Base-by-base conservation (phyloP, 148 eudicot genomes). In the Rhododendron kiyosumense region DNA sequence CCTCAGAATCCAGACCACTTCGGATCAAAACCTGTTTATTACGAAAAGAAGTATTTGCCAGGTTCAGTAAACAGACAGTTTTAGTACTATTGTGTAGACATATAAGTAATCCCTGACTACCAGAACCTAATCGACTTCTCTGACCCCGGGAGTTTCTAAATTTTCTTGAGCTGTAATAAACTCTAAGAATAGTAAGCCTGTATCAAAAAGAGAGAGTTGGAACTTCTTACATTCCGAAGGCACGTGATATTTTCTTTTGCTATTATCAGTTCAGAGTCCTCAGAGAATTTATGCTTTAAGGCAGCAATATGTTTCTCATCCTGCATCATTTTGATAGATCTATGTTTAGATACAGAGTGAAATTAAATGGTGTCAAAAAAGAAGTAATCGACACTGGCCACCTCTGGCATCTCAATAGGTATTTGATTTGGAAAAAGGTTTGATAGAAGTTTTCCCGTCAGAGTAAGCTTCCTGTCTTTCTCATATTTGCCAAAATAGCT, bases 401-500 rank as follows among this genome's bases (percentile, higher is more conserved):
- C 98, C 97, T 95, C 94, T 38, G 96, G 98, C 93, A 92, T 85
- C 87, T 95, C 92, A 89, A 95, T 91, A 59, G 92, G 86, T n/a
- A 95, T 96, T 91, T 94, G 93, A 80, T 95, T 95, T 8, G 96
- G 96, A 41, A 95, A 94, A 87, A 95, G 96, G 81, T 91, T 91
- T 57, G 94, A 86, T 18, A 95, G 90, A 81, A 90, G 91, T 87
- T 91, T 95, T 71, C 92, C 86, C 79, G 93, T 80, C 86, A 91
- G 89, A 51, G 98, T 85, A 85, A 90, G 87, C n/a, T 95, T 95
- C 88, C 92, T 93, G 30, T 93, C 91, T 83, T 90, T 92, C 46
- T 94, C 95, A 89, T 91, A 93, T 82, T 94, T 85, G 87, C 94
- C 86, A 88, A 94, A 95, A 85, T 93, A 92, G 91, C 94, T 88